Evolutionary conservation across 2,329 filamentous ascomycete genomes (phyloP).

Genomic region (Fusarium lateritium): DNA sequence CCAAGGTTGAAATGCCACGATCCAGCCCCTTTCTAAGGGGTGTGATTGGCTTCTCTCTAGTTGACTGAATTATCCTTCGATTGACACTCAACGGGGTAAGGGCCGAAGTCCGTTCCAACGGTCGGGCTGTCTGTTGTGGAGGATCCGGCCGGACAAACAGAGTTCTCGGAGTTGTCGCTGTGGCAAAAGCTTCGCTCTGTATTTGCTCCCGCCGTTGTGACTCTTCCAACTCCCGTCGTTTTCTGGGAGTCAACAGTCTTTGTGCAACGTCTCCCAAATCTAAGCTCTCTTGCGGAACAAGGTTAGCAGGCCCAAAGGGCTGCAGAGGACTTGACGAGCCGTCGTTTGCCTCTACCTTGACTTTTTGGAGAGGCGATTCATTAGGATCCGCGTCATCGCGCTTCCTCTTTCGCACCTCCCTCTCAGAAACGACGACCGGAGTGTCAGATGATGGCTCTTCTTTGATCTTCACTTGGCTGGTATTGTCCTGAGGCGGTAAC

Average conservation of each 20-base stretch:
- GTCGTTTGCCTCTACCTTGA: constrained; percentile 61
- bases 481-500: constrained; percentile 28
- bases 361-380: constrained; percentile 48
- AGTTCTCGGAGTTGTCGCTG: constrained; percentile 31
- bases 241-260: constrained; percentile 55
- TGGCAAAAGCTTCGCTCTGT: constrained; percentile 20
- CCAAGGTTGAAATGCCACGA: constrained; percentile 59
- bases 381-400: constrained; percentile 46
- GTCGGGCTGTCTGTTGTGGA: constrained; percentile 38
- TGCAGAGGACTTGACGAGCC: constrained; percentile 52
- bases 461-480: constrained; percentile 56
- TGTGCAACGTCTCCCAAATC: constrained; percentile 64
- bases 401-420: constrained; percentile 64
- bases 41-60: constrained; percentile 39
- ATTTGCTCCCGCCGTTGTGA: constrained; percentile 22
- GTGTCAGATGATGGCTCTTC: constrained; percentile 68
- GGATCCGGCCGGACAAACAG: constrained; percentile 42
- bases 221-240: constrained; percentile 50
- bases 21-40: constrained; percentile 48
- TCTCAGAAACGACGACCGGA: constrained; percentile 66
- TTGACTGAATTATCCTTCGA: constrained; percentile 44
- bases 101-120: constrained; percentile 45
- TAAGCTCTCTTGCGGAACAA: constrained; percentile 68
- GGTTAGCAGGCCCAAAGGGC: constrained; percentile 33
- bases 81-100: constrained; percentile 59